phyloP scores from a whole-genome alignment of 176 grass and related monocot species.

The Musa itinerans region DNA sequence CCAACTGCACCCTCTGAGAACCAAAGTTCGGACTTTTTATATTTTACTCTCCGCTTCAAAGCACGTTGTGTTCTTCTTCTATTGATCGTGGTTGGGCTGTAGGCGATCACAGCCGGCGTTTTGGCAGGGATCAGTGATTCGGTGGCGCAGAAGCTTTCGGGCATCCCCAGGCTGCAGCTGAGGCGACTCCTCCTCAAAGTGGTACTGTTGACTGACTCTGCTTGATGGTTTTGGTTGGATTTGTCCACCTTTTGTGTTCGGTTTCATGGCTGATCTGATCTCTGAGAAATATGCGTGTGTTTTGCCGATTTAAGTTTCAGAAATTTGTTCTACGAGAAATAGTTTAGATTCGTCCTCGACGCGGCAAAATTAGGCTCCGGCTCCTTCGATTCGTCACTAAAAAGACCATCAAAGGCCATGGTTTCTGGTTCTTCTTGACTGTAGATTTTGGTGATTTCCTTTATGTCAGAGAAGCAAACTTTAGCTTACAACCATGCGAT shows the following conservation, averaged over 20 bases:
- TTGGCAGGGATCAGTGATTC: slow-evolving; percentile 88
- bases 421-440: not conserved
- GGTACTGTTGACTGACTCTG: slow-evolving; percentile 23
- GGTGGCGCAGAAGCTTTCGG: slow-evolving; percentile 86
- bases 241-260: too few relatives aligned
- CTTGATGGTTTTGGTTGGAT: not conserved
- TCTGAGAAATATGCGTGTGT: too few relatives aligned
- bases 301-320: too few relatives aligned
- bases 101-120: slow-evolving; percentile 81
- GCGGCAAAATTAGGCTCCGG: not conserved
- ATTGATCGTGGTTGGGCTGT: slow-evolving; percentile 2
- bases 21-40: slow-evolving; percentile 36
- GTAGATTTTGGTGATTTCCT: not conserved
- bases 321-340: not conserved
- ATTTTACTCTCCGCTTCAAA: not conserved
- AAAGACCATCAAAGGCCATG: not conserved
- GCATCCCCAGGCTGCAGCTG: slow-evolving; percentile 55
- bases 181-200: slow-evolving; percentile 83
- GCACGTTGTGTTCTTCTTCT: not conserved
- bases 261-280: too few relatives aligned
- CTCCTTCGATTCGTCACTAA: too few relatives aligned
- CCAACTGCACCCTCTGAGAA: slow-evolving; percentile 70
- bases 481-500: not conserved
- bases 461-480: not conserved
- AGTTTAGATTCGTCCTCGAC: not conserved